These are phyloP conservation scores for Peronospora destructor DNA, from an alignment of 352 stramenopile genomes.

Conservation along the genomic window DNA sequence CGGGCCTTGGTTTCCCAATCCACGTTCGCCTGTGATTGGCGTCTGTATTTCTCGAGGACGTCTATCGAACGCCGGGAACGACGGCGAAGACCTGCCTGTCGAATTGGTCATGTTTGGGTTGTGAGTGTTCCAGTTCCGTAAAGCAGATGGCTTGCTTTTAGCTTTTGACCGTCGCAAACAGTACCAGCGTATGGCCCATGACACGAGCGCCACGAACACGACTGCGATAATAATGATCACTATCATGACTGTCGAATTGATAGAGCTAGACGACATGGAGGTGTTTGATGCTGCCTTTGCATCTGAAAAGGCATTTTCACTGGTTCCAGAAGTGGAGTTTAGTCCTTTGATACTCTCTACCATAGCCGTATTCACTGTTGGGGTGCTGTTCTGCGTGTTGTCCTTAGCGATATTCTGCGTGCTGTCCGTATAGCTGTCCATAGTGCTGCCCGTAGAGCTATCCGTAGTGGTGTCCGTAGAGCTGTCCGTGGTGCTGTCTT, in stretches of 20 bases:
- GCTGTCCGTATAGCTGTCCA: too few relatives aligned
- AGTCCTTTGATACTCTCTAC: not conserved
- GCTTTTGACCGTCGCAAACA: slow-evolving; percentile 16
- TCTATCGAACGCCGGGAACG: slow-evolving; percentile 30
- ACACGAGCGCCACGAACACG: slow-evolving; percentile 27
- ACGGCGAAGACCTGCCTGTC: slow-evolving; percentile 21
- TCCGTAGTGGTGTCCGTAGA: too few relatives aligned
- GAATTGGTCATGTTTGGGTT: slow-evolving; percentile 13
- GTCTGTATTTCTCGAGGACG: slow-evolving; percentile 21
- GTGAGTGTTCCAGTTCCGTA: slow-evolving; percentile 8
- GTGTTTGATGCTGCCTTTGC: slow-evolving; percentile 1
- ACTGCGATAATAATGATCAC: slow-evolving; percentile 28
- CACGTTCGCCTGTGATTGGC: slow-evolving; percentile 1
- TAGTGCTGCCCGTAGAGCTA: too few relatives aligned
- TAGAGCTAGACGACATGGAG: slow-evolving; percentile 6
- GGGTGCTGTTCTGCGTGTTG: too few relatives aligned
- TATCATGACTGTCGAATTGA: slow-evolving; percentile 21
- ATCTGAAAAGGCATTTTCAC: not conserved
- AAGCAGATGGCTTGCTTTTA: slow-evolving; percentile 12
- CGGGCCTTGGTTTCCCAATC: not conserved
- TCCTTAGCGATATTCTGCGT: too few relatives aligned
- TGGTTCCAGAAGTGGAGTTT: not conserved
- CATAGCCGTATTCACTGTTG: slow-evolving; percentile 1
- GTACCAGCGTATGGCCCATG: slow-evolving; percentile 24
- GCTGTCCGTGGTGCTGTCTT: too few relatives aligned